A percentile compares a stretch with the other conserved stretches of the same genome.
Evolutionary conservation across 768 basidiomycete species (phyloP).

Genomic region (Suillus fuscotomentosus): DNA sequence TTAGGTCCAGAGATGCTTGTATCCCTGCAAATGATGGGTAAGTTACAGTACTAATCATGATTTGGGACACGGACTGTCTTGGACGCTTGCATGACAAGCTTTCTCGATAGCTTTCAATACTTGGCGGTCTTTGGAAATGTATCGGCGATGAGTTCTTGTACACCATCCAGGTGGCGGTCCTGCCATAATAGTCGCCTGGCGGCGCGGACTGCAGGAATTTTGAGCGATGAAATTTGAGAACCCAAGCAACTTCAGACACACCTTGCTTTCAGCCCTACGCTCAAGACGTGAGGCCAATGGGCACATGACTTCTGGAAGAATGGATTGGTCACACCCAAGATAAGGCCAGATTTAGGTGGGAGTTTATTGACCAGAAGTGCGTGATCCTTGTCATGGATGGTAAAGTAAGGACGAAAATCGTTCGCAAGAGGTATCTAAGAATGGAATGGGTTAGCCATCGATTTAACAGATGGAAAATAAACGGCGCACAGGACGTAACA

Average conservation of each 20-base stretch:
- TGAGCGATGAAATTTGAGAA: neutral
- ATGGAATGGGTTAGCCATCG: neutral
- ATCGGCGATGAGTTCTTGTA: constrained; percentile 75
- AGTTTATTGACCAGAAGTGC: constrained; percentile 73
- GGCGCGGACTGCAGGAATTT: constrained; percentile 9
- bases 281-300: constrained; percentile 86
- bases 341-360: constrained; percentile 70
- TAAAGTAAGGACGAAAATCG: constrained; percentile 93
- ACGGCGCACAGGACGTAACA: constrained; percentile 71
- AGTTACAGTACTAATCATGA: neutral
- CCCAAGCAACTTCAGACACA: constrained; percentile 26
- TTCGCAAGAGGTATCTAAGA: constrained; percentile 75
- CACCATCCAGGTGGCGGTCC: constrained; percentile 75
- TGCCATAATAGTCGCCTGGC: constrained; percentile 16
- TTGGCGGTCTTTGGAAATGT: constrained; percentile 79
- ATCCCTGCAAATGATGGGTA: constrained; percentile 40
- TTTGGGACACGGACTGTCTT: constrained; percentile 44
- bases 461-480: neutral
- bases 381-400: constrained; percentile 92
- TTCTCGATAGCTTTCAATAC: constrained; percentile 73
- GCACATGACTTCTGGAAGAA: constrained; percentile 76
- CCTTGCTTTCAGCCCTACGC: constrained; percentile 54
- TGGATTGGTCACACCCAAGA: constrained; percentile 88
- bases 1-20: constrained; percentile 62
- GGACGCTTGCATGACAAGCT: constrained; percentile 48